Evolutionary conservation across 345 rosid species (phyloP), one percentile per base, ranked within the genome.

Genomic region (Geranium rotundifolium): DNA sequence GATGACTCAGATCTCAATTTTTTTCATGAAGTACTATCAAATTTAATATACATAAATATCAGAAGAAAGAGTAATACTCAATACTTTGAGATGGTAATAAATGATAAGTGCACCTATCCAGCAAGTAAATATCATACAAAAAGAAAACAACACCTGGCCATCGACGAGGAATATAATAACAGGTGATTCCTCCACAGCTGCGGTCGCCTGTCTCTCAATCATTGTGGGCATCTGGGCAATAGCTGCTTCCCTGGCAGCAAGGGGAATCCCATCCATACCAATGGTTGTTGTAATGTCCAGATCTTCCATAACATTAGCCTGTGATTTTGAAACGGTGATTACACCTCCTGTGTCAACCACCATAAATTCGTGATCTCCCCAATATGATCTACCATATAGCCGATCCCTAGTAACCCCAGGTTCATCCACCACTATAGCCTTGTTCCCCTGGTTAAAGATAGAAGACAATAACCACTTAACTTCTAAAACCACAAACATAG

Each of bases 321-420:
- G 90, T 20, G 96, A 84, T 72, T 85, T 86, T 54, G 98, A 81
- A 56, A 91, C 75, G 39, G 88, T 85, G 65, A 91, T 70, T 63
- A 91, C 98, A 15, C 98, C 98, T 57, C 98, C 98, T 5, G 98
- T 91, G 71, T 89, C 96, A 63, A 91, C 89, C 74, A 86, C 89
- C 80, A 89, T 82, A 73, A 87, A 89, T 61, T 91, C 98, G 71
- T 70, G 58, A 14, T 82, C 81, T 18, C 96, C 98, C 96, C 96
- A 91, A 67, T 76, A 87, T 0, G 95, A 81, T 81, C 98, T 81
- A 27, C 98, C 98, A 64, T 91, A 91, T 74, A 91, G 72, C 23
- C 98, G 86, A 70, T 91, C 98, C 76, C 98, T 80, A 29, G 98
- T 91, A 61, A 84, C 98, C 56, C 98, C 98, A 67, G 98, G 96